These are phyloP conservation scores for Corinectria fuckeliana DNA, from an alignment of 2,329 filamentous ascomycete genomes.

Conservation along the genomic window DNA sequence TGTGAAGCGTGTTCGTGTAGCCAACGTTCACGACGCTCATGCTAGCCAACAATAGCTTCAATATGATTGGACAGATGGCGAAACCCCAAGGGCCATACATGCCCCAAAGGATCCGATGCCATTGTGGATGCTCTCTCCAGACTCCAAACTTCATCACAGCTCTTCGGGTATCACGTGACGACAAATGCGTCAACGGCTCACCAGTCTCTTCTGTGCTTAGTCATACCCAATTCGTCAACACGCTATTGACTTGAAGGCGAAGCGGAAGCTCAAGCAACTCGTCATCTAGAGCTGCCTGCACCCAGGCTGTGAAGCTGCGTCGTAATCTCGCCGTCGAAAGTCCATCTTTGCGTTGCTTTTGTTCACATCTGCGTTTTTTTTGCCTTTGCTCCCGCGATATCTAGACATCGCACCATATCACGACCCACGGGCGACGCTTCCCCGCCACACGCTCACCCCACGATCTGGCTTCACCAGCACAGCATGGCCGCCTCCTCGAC, in stretches of 20 bases:
- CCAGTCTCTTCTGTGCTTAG: conserved; percentile 31
- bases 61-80: too few relatives aligned
- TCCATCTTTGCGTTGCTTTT: background rate
- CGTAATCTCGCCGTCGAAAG: conserved; percentile 1
- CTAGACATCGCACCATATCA: background rate
- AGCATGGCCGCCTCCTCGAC: conserved; percentile 48
- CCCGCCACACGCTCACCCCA: conserved; percentile 5
- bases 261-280: conserved; percentile 22
- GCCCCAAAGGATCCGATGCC: too few relatives aligned
- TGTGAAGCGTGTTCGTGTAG: background rate
- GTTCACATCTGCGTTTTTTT: background rate
- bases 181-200: background rate
- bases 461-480: conserved; percentile 2
- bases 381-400: background rate
- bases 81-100: too few relatives aligned
- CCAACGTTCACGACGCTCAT: background rate
- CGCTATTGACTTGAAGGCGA: conserved; percentile 29
- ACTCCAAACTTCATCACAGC: background rate
- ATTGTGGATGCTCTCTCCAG: too few relatives aligned
- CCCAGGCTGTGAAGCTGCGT: conserved; percentile 1
- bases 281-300: conserved; percentile 36
- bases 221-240: conserved; percentile 31
- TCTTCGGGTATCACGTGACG: conserved; percentile 15
- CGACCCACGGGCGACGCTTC: background rate
- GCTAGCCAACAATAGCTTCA: too few relatives aligned